A percentile compares a stretch with the other conserved stretches of the same genome.
phyloP scores from a whole-genome alignment of 805 yeast genomes.

The Ogataea minuta region DNA sequence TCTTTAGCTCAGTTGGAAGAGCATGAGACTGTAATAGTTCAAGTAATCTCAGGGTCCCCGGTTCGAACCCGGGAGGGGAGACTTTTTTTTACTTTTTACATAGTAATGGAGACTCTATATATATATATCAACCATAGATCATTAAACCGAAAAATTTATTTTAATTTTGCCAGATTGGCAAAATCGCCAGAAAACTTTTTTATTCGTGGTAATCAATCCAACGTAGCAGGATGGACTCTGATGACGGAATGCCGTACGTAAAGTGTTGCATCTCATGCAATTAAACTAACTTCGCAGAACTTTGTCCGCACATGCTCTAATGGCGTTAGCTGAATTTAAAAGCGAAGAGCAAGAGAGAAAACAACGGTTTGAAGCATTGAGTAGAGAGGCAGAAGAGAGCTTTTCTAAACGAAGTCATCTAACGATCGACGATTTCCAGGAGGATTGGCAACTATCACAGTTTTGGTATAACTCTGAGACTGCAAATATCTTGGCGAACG shows the following conservation, averaged over 20 bases:
- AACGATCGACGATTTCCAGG: conserved; percentile 70
- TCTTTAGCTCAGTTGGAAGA: conserved; percentile 29
- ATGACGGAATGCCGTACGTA: conserved; percentile 32
- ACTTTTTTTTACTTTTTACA: conserved; percentile 13
- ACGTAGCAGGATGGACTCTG: conserved; percentile 21
- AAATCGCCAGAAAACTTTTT: neutral
- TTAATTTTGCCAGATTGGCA: neutral
- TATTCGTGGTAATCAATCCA: neutral
- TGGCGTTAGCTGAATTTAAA: conserved; percentile 62
- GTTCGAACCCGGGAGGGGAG: conserved; percentile 32
- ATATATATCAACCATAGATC: too few relatives aligned
- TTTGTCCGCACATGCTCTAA: conserved; percentile 49
- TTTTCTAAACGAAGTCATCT: conserved; percentile 37
- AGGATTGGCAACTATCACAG: conserved; percentile 93
- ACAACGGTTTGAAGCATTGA: conserved; percentile 54
- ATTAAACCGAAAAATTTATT: too few relatives aligned
- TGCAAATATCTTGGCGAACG: conserved; percentile 64
- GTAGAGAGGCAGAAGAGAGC: conserved; percentile 54
- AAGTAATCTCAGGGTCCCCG: conserved; percentile 28
- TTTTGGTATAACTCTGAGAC: conserved; percentile 85
- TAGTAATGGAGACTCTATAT: too few relatives aligned
- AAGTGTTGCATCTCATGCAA: neutral
- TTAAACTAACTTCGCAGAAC: conserved; percentile 28
- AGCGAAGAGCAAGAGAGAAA: conserved; percentile 58
- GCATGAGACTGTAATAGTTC: conserved; percentile 26